A percentile compares a stretch with the other conserved stretches of the same genome.
Evolutionary conservation across 768 basidiomycete species (phyloP).

Genomic region (Agrocybe chaxingu): DNA sequence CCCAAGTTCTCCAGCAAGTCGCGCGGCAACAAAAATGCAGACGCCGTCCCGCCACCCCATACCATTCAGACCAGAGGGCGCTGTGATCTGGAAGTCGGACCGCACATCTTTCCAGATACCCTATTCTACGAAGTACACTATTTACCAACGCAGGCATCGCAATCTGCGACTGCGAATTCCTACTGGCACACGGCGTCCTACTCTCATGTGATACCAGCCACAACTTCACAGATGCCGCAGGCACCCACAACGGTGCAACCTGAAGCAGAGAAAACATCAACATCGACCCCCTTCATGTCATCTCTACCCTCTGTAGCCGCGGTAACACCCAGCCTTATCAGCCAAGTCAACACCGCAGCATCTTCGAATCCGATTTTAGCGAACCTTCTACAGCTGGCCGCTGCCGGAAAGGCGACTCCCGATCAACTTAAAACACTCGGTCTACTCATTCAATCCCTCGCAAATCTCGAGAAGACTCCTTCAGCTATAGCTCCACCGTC

Average conservation of each 20-base stretch:
- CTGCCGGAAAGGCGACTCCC: conserved; percentile 55
- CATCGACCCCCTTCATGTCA: conserved; percentile 39
- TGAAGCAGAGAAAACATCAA: conserved; percentile 1
- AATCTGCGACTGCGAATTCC: conserved; percentile 15
- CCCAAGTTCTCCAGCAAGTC: conserved; percentile 69
- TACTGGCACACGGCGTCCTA: conserved; percentile 14
- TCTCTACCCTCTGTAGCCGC: conserved; percentile 41
- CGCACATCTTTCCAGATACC: conserved; percentile 68
- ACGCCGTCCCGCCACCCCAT: conserved; percentile 60
- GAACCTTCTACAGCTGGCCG: conserved; percentile 62
- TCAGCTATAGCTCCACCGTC: conserved; percentile 5
- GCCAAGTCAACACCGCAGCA: conserved; percentile 65
- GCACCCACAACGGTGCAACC: background rate
- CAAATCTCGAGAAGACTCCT: conserved; percentile 26
- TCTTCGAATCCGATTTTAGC: conserved; percentile 65
- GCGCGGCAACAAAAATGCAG: conserved; percentile 52
- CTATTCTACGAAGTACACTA: conserved; percentile 75
- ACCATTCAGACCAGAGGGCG: conserved; percentile 61
- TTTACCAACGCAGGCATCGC: conserved; percentile 30
- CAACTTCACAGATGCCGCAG: conserved; percentile 3
- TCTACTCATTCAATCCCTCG: conserved; percentile 68
- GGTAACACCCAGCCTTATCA: conserved; percentile 56
- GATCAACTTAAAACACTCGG: conserved; percentile 69
- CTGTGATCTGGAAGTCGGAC: conserved; percentile 73
- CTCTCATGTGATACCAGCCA: conserved; percentile 3